Evolutionary conservation across 2,329 filamentous ascomycete genomes (phyloP).

Genomic region (Colletotrichum sp.): DNA sequence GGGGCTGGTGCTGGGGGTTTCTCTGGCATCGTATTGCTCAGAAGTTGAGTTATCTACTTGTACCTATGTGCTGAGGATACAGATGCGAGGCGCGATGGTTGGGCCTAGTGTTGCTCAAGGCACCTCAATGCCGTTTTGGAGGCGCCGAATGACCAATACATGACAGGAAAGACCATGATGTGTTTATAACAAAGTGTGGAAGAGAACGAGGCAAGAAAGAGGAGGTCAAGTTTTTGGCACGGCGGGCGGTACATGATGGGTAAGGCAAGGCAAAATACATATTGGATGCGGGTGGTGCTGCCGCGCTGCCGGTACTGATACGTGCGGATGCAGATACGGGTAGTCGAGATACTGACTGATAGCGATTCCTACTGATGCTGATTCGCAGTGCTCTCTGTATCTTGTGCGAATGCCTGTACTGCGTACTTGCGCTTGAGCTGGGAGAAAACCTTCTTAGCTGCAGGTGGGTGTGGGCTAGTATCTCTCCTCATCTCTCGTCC

Average conservation of each 20-base stretch:
- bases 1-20: not conserved
- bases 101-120: not conserved
- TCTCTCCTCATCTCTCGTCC: conserved; percentile 1
- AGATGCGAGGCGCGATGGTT: not conserved
- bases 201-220: not conserved
- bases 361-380: not conserved
- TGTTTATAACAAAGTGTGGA: not conserved
- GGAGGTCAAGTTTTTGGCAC: not conserved
- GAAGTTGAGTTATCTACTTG: not conserved
- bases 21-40: not conserved
- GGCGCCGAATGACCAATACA: not conserved
- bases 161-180: not conserved
- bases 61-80: not conserved
- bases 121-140: not conserved
- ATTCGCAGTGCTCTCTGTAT: not conserved
- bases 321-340: not conserved
- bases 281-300: not conserved
- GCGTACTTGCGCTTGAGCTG: not conserved
- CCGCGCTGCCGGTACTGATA: not conserved
- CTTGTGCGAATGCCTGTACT: not conserved
- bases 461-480: not conserved
- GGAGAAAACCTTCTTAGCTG: conserved; percentile 1
- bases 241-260: not conserved
- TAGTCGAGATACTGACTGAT: not conserved
- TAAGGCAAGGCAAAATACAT: not conserved